A percentile compares a stretch with the other conserved stretches of the same genome.
Evolutionary conservation across 176 grass and related monocot genomes (phyloP).

Genomic region (Triticum aestivum): IWGSC_CS_RefSeq_v2.1 NC_057811.1:480693467-480693966

Average conservation of each 20-base stretch:
- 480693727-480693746: slow-evolving; percentile 14
- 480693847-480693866: slow-evolving; percentile 14
- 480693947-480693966: no score
- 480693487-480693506: no score
- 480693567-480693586: no score
- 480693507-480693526: no score
- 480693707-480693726: slow-evolving; percentile 44
- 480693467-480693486: no score
- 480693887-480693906: slow-evolving; percentile 43
- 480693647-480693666: slow-evolving; percentile 39
- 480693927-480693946: neutral
- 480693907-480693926: slow-evolving; percentile 50
- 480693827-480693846: slow-evolving; percentile 35
- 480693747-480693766: neutral
- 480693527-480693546: no score
- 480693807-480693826: slow-evolving; percentile 17
- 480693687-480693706: slow-evolving; percentile 25
- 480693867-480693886: slow-evolving; percentile 30
- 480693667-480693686: slow-evolving; percentile 40
- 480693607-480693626: neutral
- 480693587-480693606: no score
- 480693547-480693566: no score
- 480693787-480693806: slow-evolving; percentile 17
- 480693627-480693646: slow-evolving; percentile 32
- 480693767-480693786: slow-evolving; percentile 31